A percentile compares a stretch with the other conserved stretches of the same genome.
phyloP scores from a whole-genome alignment of 2,329 filamentous ascomycete species.

The Pseudocercospora fijiensis region DNA sequence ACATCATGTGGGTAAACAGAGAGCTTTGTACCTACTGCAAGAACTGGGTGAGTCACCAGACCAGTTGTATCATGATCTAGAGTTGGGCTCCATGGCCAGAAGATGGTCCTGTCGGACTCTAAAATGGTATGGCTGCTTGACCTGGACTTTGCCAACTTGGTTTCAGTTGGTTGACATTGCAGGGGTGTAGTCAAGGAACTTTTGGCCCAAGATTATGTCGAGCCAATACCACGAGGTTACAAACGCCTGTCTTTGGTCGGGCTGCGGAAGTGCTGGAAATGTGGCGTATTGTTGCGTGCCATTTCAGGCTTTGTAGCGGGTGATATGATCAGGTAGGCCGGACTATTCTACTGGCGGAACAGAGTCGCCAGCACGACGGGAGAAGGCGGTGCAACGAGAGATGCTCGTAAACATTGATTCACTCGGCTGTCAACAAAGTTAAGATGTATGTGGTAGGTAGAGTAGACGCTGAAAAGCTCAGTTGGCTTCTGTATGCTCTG shows the following conservation, averaged over 20 bases:
- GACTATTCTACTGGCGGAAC: not conserved
- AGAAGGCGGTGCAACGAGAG: not conserved
- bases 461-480: too few species aligned
- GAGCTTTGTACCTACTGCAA: slow-evolving; percentile 1
- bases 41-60: slow-evolving; percentile 1
- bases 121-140: slow-evolving; percentile 1
- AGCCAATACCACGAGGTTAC: not conserved
- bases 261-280: not conserved
- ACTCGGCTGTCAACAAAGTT: not conserved
- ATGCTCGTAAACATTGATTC: not conserved
- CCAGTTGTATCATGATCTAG: not conserved
- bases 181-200: not conserved
- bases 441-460: too few species aligned
- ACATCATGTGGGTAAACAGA: not conserved
- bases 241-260: not conserved
- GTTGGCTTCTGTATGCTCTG: too few species aligned
- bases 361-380: not conserved
- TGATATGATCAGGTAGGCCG: not conserved
- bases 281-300: not conserved
- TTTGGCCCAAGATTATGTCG: not conserved
- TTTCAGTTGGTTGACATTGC: slow-evolving; percentile 1
- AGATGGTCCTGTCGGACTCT: not conserved
- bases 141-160: slow-evolving; percentile 8
- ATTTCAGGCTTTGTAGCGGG: not conserved
- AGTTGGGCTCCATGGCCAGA: slow-evolving; percentile 1